A percentile compares a stretch with the other conserved stretches of the same genome.
phyloP scores from a whole-genome alignment of 2,329 filamentous ascomycete species.

The Furcasterigmium sp. region DNA sequence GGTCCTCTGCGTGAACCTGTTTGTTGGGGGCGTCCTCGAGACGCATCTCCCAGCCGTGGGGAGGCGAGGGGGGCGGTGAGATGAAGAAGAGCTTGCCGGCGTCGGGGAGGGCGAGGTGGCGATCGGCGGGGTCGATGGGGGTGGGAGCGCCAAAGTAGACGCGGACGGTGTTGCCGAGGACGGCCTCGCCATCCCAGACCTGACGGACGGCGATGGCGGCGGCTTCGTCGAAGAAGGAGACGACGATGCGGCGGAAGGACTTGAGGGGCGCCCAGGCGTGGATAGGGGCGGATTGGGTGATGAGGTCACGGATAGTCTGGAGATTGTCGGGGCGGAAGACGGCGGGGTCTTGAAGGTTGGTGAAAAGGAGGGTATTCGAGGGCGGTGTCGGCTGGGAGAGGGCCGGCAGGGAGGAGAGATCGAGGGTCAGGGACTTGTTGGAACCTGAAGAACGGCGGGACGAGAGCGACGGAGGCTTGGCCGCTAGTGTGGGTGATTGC shows the following conservation, averaged over 20 bases:
- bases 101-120: slow-evolving; percentile 61
- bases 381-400: slow-evolving; percentile 67
- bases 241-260: slow-evolving; percentile 76
- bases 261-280: slow-evolving; percentile 77
- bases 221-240: slow-evolving; percentile 68
- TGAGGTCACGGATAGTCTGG: slow-evolving; percentile 65
- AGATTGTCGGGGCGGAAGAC: slow-evolving; percentile 73
- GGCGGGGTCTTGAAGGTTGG: slow-evolving; percentile 67
- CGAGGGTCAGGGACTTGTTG: slow-evolving; percentile 57
- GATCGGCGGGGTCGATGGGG: slow-evolving; percentile 43
- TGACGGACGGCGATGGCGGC: slow-evolving; percentile 67
- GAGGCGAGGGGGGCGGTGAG: slow-evolving; percentile 62
- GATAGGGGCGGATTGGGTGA: slow-evolving; percentile 64
- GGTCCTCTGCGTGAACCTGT: slow-evolving; percentile 62
- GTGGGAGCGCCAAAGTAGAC: slow-evolving; percentile 66
- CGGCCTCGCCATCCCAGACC: slow-evolving; percentile 67
- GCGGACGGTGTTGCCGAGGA: slow-evolving; percentile 64
- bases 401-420: slow-evolving; percentile 67
- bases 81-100: slow-evolving; percentile 71
- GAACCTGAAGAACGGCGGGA: slow-evolving; percentile 35
- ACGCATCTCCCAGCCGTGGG: slow-evolving; percentile 64
- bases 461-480: slow-evolving; percentile 20
- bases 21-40: slow-evolving; percentile 67
- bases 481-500: slow-evolving; percentile 21
- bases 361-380: slow-evolving; percentile 80